A percentile compares a stretch with the other conserved stretches of the same genome.
Evolutionary conservation across 1,284 basidiomycete species (phyloP).

Genomic region (Phenoliferia sp.): DNA sequence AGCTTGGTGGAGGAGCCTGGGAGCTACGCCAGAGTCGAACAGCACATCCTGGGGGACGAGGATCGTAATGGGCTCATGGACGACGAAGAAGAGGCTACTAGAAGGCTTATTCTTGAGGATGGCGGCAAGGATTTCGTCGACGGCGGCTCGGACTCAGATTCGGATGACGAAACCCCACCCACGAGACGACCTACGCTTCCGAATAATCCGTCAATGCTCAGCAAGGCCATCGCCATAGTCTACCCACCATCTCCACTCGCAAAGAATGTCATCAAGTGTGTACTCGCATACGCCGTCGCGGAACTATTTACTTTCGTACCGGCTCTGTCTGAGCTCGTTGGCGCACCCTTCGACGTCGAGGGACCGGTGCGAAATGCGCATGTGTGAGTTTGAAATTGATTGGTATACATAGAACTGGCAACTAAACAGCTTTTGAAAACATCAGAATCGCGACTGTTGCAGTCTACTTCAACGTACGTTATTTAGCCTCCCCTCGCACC

Average conservation of each 20-base stretch:
- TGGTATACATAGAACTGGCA: not conserved
- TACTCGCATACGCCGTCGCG: slow-evolving; percentile 80
- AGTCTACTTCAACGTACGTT: slow-evolving; percentile 31
- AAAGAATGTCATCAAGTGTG: slow-evolving; percentile 81
- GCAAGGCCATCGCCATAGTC: not conserved
- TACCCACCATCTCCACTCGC: slow-evolving; percentile 8
- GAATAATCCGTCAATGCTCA: not conserved
- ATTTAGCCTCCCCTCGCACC: not conserved
- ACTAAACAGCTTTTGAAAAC: not conserved
- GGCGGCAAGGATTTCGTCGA: not conserved
- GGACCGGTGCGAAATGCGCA: slow-evolving; percentile 37
- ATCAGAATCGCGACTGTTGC: slow-evolving; percentile 30
- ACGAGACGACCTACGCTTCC: not conserved
- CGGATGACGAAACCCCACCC: not conserved
- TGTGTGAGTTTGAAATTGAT: slow-evolving; percentile 6
- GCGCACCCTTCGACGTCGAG: slow-evolving; percentile 36
- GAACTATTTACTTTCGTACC: slow-evolving; percentile 90
- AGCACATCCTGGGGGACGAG: not conserved
- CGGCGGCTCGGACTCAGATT: not conserved
- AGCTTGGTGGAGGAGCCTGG: slow-evolving; percentile 13
- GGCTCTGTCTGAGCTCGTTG: slow-evolving; percentile 38
- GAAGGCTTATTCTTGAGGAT: too few relatives aligned
- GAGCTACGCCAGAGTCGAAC: slow-evolving; percentile 9
- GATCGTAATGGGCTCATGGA: not conserved
- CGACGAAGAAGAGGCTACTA: not conserved